phyloP scores from a whole-genome alignment of 208 protist genomes.

The Leishmania martiniquensis region DNA sequence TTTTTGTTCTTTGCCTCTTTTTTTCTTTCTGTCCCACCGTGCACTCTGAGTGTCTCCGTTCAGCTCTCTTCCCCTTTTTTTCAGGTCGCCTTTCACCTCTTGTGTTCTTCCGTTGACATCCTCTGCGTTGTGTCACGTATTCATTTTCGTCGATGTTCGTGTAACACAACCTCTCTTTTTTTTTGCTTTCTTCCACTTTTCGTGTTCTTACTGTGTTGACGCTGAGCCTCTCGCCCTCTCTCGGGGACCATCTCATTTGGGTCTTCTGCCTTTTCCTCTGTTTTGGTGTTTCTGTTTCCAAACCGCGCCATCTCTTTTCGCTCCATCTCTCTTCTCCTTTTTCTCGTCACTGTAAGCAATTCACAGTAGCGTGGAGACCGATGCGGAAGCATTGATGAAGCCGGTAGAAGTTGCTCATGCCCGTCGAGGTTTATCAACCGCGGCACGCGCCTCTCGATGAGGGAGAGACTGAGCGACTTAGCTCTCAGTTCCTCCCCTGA shows the following conservation, averaged over 20 bases:
- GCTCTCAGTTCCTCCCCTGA: not conserved
- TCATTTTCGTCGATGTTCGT: not conserved
- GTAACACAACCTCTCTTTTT: too few relatives aligned
- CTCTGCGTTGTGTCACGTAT: not conserved
- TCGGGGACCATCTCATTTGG: too few relatives aligned
- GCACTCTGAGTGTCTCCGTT: not conserved
- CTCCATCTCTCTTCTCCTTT: constrained; percentile 3
- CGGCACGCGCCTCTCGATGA: not conserved
- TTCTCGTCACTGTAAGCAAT: not conserved
- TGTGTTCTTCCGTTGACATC: not conserved
- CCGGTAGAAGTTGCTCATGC: not conserved
- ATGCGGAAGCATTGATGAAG: not conserved
- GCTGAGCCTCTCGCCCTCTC: too few relatives aligned
- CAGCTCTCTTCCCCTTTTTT: not conserved
- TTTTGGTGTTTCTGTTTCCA: not conserved
- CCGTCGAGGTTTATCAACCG: not conserved
- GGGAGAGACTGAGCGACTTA: not conserved
- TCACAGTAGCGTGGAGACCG: not conserved
- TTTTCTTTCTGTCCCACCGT: not conserved
- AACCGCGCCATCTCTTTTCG: not conserved
- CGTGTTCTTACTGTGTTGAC: not conserved
- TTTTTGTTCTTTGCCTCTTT: not conserved
- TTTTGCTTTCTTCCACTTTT: not conserved
- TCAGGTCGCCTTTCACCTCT: not conserved
- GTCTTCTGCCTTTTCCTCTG: too few relatives aligned